These are phyloP conservation scores for Trichosporon faecale DNA, from an alignment of 1,284 basidiomycete species.

Conservation along the genomic window DNA sequence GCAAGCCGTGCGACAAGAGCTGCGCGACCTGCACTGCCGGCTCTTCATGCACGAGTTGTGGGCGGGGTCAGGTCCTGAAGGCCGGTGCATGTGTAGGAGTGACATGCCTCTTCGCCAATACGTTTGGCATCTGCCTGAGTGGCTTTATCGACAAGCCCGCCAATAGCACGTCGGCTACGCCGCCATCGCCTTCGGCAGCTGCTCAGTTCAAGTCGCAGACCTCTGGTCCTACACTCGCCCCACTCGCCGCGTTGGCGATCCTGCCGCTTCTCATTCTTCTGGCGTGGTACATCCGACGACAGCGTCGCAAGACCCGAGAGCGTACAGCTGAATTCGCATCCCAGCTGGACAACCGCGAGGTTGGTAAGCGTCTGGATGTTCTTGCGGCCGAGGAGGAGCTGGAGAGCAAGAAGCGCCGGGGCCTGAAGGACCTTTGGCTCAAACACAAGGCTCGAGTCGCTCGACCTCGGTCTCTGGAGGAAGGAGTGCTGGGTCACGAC, in stretches of 20 bases:
- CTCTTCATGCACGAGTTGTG: not conserved
- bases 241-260: not conserved
- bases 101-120: not conserved
- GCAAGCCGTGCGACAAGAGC: not conserved
- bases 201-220: not conserved
- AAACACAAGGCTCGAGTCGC: not conserved
- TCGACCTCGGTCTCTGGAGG: not conserved
- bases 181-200: not conserved
- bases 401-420: not conserved
- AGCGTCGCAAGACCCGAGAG: not conserved
- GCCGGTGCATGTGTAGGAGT: not conserved
- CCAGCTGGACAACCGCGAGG: not conserved
- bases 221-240: not conserved
- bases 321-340: not conserved
- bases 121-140: not conserved
- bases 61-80: not conserved
- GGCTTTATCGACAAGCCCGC: not conserved
- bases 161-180: not conserved
- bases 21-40: not conserved
- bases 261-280: not conserved
- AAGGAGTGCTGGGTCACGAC: too few species aligned
- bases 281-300: not conserved
- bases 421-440: not conserved
- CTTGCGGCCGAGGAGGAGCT: not conserved
- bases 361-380: not conserved